A percentile compares a stretch with the other conserved stretches of the same genome.
Conservation (phyloP, 352 stramenopile genomes). For the Globisporangium recalcitrans region DNA sequence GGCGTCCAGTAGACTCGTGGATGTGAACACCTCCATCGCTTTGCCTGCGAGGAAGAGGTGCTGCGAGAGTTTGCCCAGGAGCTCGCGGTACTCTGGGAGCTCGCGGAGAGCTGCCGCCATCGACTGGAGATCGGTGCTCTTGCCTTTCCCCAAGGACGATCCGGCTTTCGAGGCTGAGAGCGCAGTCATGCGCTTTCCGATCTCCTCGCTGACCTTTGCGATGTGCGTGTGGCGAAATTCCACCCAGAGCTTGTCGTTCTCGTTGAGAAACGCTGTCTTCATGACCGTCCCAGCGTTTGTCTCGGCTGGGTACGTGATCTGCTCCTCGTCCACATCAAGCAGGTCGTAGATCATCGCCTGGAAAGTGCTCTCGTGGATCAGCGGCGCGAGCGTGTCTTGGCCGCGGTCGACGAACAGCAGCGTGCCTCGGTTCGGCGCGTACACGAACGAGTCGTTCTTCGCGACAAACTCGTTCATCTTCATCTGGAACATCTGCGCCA, state of each 20-base stretch:
- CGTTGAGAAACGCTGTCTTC: slow-evolving; percentile 93
- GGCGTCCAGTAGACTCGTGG: slow-evolving; percentile 81
- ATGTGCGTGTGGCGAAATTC: slow-evolving; percentile 96
- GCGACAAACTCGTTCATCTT: slow-evolving; percentile 96
- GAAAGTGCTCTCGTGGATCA: slow-evolving; percentile 98
- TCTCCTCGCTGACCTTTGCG: slow-evolving; percentile 82
- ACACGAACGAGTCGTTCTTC: slow-evolving; percentile 89
- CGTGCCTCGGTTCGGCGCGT: slow-evolving; percentile 85
- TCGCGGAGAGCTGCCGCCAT: slow-evolving; percentile 89
- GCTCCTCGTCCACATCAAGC: slow-evolving; percentile 91
- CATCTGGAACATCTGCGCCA: slow-evolving; percentile 91
- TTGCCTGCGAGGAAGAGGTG: slow-evolving; percentile 93
- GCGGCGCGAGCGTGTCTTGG: slow-evolving; percentile 90
- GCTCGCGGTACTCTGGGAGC: slow-evolving; percentile 93
- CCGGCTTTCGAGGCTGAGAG: slow-evolving; percentile 80
- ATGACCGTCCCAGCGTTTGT: slow-evolving; percentile 68
- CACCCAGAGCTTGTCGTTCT: slow-evolving; percentile 96
- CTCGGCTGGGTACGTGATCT: slow-evolving; percentile 90
- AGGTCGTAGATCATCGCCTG: slow-evolving; percentile 97
- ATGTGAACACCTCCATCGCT: slow-evolving; percentile 92
- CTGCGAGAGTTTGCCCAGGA: slow-evolving; percentile 92
- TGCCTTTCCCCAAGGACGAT: slow-evolving; percentile 66
- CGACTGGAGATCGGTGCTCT: slow-evolving; percentile 85
- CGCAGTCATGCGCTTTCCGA: slow-evolving; percentile 67
- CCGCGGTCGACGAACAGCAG: slow-evolving; percentile 93